Conservation (phyloP, 2,329 filamentous ascomycete genomes). For the Neofusicoccum parvum region DNA sequence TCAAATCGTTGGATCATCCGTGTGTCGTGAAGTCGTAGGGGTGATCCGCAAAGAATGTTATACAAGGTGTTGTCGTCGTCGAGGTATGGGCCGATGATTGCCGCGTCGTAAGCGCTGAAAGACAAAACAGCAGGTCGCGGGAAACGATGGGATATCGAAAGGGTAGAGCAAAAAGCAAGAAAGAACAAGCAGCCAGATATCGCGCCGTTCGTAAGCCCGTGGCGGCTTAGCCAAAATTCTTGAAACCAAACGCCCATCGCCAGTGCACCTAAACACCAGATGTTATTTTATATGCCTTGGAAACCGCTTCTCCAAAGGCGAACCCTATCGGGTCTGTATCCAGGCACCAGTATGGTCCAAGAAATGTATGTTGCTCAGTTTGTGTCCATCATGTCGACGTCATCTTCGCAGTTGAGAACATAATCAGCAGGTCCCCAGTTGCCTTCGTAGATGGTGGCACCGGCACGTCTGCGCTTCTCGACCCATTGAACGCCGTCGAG, state of each 20-base stretch:
- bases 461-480: slow-evolving; percentile 72
- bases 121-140: slow-evolving; percentile 17
- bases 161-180: slow-evolving; percentile 19
- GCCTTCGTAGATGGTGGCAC: slow-evolving; percentile 94
- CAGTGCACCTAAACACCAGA: slow-evolving; percentile 12
- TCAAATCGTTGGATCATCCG: slow-evolving; percentile 17
- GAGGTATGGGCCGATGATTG: slow-evolving; percentile 8
- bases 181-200: slow-evolving; percentile 5
- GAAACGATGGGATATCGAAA: slow-evolving; percentile 21
- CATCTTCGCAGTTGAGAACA: slow-evolving; percentile 55
- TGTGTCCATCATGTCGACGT: slow-evolving; percentile 65
- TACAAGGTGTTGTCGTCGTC: slow-evolving; percentile 13
- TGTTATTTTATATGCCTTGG: slow-evolving; percentile 11
- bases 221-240: slow-evolving; percentile 17
- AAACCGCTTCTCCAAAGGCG: not conserved
- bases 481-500: slow-evolving; percentile 81
- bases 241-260: slow-evolving; percentile 14
- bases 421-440: slow-evolving; percentile 85
- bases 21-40: slow-evolving; percentile 13
- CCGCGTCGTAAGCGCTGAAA: slow-evolving; percentile 19
- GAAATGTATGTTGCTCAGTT: slow-evolving; percentile 29
- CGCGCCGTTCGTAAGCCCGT: slow-evolving; percentile 10
- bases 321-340: not conserved
- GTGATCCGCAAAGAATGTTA: slow-evolving; percentile 19
- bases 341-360: not conserved